These are phyloP conservation scores for Candida ficus DNA, from an alignment of 805 yeast genomes.

Conservation along the genomic window DNA sequence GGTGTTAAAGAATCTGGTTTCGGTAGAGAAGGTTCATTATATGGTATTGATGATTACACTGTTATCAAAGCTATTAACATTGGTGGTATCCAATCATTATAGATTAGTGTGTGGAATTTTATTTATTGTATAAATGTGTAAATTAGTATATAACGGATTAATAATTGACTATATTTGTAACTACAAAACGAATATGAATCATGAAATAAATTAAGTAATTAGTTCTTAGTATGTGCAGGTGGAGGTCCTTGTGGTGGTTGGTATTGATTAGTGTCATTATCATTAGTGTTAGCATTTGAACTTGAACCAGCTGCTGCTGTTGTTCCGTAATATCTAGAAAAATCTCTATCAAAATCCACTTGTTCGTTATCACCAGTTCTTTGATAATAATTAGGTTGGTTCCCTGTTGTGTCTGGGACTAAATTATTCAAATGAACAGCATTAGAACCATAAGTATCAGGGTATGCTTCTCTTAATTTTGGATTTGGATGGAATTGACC, in stretches of 20 bases:
- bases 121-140: not conserved
- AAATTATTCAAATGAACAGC: constrained; percentile 15
- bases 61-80: constrained; percentile 47
- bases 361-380: constrained; percentile 15
- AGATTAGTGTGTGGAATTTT: not conserved
- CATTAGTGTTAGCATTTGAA: not conserved
- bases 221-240: constrained; percentile 8
- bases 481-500: constrained; percentile 30
- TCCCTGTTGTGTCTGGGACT: constrained; percentile 22
- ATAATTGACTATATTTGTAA: too few species aligned
- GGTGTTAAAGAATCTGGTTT: constrained; percentile 65
- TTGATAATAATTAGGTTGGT: not conserved
- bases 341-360: constrained; percentile 22
- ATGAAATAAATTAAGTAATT: not conserved
- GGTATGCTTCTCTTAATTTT: constrained; percentile 27
- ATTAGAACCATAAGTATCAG: constrained; percentile 6
- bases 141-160: not conserved
- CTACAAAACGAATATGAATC: not conserved
- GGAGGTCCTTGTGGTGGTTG: constrained; percentile 9
- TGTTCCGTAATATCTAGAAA: constrained; percentile 18
- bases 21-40: constrained; percentile 64
- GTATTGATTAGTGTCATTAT: not conserved
- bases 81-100: constrained; percentile 30
- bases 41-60: constrained; percentile 58
- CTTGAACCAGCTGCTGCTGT: not conserved